Conservation (phyloP, 2,329 filamentous ascomycete species). For the Geosmithia flava region DNA sequence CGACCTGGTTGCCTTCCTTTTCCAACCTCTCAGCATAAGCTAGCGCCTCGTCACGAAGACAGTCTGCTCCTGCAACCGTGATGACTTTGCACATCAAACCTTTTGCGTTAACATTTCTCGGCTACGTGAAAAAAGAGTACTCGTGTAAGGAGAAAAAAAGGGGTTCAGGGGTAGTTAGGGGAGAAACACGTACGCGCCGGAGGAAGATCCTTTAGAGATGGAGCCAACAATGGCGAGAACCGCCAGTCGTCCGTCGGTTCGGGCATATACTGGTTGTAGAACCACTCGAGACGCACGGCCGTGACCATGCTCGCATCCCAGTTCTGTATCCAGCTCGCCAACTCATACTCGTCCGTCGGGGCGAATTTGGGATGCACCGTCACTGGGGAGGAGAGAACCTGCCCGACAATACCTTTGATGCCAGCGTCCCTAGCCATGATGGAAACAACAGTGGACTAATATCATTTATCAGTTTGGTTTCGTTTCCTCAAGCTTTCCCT, state of each 20-base stretch:
- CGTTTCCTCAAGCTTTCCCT: not conserved
- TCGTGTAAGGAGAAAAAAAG: not conserved
- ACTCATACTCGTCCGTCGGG: slow-evolving; percentile 18
- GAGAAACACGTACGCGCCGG: slow-evolving; percentile 16
- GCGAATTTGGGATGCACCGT: slow-evolving; percentile 22
- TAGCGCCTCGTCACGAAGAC: slow-evolving; percentile 23
- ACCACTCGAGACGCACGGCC: slow-evolving; percentile 17
- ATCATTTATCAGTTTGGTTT: not conserved
- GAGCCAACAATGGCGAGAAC: slow-evolving; percentile 19
- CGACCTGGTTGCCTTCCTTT: slow-evolving; percentile 16
- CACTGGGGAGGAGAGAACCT: slow-evolving; percentile 20
- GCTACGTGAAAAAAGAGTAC: no score
- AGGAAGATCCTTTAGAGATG: slow-evolving; percentile 15
- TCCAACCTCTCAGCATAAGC: slow-evolving; percentile 22
- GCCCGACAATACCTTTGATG: slow-evolving; percentile 17
- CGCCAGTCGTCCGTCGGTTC: slow-evolving; percentile 12
- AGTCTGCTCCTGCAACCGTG: slow-evolving; percentile 19
- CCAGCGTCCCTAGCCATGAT: slow-evolving; percentile 16
- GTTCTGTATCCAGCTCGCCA: slow-evolving; percentile 20
- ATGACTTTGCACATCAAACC: slow-evolving; percentile 12
- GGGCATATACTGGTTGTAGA: slow-evolving; percentile 19
- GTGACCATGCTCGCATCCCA: slow-evolving; percentile 15
- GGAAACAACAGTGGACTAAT: slow-evolving; percentile 14
- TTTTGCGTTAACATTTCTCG: not conserved
- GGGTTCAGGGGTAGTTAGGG: no score